Percentiles rank a stretch among this genome's conserved stretches.
phyloP scores from a whole-genome alignment of 2,329 filamentous ascomycete genomes.

The Leptodontidium sp. region DNA sequence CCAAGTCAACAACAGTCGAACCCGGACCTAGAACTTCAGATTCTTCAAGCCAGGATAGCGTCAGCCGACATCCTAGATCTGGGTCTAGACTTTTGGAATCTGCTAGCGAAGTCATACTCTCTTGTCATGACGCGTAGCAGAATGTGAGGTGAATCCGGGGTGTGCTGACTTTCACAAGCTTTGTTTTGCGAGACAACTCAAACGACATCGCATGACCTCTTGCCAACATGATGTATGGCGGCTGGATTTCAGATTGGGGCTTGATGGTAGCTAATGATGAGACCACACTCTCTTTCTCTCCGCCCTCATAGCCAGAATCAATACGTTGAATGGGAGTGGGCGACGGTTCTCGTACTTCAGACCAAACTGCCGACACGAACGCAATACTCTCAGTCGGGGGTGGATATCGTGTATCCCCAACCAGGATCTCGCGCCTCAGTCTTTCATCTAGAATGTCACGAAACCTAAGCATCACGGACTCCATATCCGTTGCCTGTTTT shows the following conservation, averaged over 20 bases:
- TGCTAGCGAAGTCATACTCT: neutral
- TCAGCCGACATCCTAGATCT: neutral
- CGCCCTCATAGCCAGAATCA: conserved; percentile 9
- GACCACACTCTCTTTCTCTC: neutral
- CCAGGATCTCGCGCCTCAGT: neutral
- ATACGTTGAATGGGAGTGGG: neutral
- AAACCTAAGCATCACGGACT: neutral
- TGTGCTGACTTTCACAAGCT: neutral
- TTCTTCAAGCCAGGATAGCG: neutral
- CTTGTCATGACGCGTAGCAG: neutral
- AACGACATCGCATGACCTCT: neutral
- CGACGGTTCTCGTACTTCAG: neutral
- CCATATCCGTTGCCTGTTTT: neutral
- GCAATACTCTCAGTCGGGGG: neutral
- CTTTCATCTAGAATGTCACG: neutral
- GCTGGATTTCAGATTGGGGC: neutral
- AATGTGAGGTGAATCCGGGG: conserved; percentile 1
- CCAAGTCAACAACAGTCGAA: neutral
- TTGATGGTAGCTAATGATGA: neutral
- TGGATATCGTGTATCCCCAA: neutral
- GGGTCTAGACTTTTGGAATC: too few species aligned
- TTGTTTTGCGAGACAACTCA: neutral
- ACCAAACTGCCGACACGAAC: neutral
- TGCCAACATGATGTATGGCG: neutral
- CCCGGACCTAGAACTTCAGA: neutral